phyloP scores from a whole-genome alignment of 1,284 basidiomycete species.

The Trametes sp. region DNA sequence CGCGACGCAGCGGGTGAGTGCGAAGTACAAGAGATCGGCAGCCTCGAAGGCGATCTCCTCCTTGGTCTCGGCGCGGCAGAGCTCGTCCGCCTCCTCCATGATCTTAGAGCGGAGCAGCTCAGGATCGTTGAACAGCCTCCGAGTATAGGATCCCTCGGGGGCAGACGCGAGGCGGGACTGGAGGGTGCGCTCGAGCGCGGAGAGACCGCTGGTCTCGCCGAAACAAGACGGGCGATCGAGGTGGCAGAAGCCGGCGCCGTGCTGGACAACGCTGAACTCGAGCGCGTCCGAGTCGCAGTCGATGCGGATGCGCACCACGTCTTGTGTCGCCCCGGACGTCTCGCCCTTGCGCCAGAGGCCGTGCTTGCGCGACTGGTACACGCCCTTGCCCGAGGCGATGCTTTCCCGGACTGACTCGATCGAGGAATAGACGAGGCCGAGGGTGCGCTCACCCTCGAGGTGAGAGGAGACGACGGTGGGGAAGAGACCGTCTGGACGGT shows the following conservation, averaged over 20 bases:
- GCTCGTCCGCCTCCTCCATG: slow-evolving; percentile 97
- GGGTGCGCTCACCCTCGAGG: slow-evolving; percentile 75
- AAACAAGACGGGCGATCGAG: slow-evolving; percentile 89
- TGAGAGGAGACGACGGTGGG: slow-evolving; percentile 89
- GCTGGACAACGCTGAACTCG: slow-evolving; percentile 92
- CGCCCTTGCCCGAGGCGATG: slow-evolving; percentile 89
- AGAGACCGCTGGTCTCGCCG: slow-evolving; percentile 74
- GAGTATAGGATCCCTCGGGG: slow-evolving; percentile 93
- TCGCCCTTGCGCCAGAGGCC: slow-evolving; percentile 98
- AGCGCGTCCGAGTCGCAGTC: slow-evolving; percentile 97
- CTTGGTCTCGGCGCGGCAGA: slow-evolving; percentile 84
- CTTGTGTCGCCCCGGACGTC: slow-evolving; percentile 94
- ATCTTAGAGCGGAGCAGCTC: slow-evolving; percentile 91
- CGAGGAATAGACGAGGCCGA: slow-evolving; percentile 99
- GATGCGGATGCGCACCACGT: slow-evolving; percentile 81
- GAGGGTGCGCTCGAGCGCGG: slow-evolving; percentile 86
- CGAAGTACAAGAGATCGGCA: slow-evolving; percentile 96
- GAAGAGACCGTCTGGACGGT: slow-evolving; percentile 92
- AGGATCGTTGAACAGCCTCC: slow-evolving; percentile 85
- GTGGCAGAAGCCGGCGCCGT: slow-evolving; percentile 95
- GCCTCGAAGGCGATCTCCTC: slow-evolving; percentile 96
- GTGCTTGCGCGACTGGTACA: slow-evolving; percentile 97
- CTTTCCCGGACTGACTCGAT: slow-evolving; percentile 86
- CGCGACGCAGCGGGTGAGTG: slow-evolving; percentile 86
- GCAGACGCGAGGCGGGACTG: slow-evolving; percentile 77